These are phyloP conservation scores for Lepiota venenata DNA, from an alignment of 768 basidiomycete species.

Conservation along the genomic window DNA sequence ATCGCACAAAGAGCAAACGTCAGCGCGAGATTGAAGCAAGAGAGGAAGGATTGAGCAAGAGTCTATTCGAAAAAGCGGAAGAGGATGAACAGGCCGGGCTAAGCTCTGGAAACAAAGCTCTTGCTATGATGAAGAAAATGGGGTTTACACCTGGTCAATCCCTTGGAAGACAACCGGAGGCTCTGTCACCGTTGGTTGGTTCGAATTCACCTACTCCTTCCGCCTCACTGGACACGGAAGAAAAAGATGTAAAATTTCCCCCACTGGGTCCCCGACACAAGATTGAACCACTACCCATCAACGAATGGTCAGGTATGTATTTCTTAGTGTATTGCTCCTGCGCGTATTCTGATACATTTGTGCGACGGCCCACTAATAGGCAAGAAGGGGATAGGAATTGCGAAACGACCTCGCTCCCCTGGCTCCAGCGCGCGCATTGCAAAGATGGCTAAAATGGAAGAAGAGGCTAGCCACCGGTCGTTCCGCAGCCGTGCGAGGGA, in stretches of 20 bases:
- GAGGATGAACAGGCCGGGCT: slow-evolving; percentile 57
- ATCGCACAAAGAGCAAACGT: slow-evolving; percentile 58
- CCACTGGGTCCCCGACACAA: slow-evolving; percentile 35
- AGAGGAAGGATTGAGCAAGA: slow-evolving; percentile 75
- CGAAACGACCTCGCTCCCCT: slow-evolving; percentile 68
- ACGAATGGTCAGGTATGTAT: slow-evolving; percentile 76
- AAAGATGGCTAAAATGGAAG: slow-evolving; percentile 77
- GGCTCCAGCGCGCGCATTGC: slow-evolving; percentile 58
- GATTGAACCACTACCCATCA: slow-evolving; percentile 67
- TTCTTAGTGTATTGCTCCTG: slow-evolving; percentile 1
- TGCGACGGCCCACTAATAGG: slow-evolving; percentile 39
- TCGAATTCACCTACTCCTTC: neutral
- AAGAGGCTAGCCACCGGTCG: slow-evolving; percentile 47
- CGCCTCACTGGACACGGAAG: slow-evolving; percentile 1
- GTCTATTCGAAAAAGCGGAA: slow-evolving; percentile 74
- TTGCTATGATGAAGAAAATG: slow-evolving; percentile 93
- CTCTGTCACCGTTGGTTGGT: neutral
- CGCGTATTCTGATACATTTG: neutral
- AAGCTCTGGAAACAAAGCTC: slow-evolving; percentile 64
- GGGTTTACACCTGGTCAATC: slow-evolving; percentile 85
- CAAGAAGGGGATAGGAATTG: slow-evolving; percentile 71
- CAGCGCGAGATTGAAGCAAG: slow-evolving; percentile 73
- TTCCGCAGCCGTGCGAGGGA: slow-evolving; percentile 70
- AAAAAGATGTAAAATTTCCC: slow-evolving; percentile 13
- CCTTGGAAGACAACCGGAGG: slow-evolving; percentile 42